Conservation (phyloP, 202 grass and related monocot genomes). For the Schoenoplectus triqueter region DNA sequence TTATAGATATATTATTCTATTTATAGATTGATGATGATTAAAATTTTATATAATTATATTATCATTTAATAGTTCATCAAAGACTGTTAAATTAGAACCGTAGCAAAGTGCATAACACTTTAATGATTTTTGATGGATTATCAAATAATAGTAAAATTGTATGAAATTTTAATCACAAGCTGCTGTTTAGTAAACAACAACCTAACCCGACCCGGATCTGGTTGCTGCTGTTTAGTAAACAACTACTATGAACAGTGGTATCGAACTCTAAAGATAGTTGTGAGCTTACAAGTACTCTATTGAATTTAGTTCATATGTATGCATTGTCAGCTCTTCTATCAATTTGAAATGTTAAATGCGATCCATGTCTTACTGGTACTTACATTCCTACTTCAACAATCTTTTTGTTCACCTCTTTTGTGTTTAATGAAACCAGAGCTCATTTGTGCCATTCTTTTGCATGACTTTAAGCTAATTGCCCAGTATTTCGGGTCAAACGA, state of each 20-base stretch:
- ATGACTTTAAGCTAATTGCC: background rate
- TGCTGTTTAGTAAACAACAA: background rate
- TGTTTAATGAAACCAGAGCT: background rate
- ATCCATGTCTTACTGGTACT: background rate
- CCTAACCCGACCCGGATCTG: too few species aligned
- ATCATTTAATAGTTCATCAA: too few species aligned
- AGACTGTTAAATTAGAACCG: too few species aligned
- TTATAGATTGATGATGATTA: too few species aligned
- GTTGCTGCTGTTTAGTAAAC: background rate
- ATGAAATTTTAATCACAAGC: too few species aligned
- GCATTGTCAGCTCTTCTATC: background rate
- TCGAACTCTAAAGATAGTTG: background rate
- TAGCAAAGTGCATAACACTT: too few species aligned
- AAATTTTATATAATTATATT: too few species aligned
- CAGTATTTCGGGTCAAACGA: background rate
- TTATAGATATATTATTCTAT: too few species aligned
- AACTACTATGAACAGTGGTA: background rate
- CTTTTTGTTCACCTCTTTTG: background rate
- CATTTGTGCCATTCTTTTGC: background rate
- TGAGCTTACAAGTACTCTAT: background rate
- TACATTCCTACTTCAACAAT: background rate
- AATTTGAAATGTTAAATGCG: background rate
- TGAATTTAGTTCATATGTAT: background rate
- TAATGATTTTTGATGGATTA: too few species aligned
- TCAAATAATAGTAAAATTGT: too few species aligned